phyloP scores from a whole-genome alignment of 1,139 yeast genomes.

The Hyphopichia fennica region DNA sequence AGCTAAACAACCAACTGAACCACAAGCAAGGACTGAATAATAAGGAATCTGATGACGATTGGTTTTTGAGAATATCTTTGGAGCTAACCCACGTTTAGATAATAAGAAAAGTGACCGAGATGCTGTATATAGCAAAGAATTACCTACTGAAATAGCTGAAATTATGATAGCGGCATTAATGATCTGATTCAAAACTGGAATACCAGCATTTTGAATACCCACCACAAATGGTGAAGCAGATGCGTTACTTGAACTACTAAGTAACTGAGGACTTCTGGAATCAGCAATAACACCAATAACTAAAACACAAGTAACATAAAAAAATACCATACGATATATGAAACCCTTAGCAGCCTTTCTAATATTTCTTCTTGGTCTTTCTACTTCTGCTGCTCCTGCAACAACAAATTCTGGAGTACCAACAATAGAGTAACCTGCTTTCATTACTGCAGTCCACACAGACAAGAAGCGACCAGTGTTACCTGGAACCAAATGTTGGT shows the following conservation, averaged over 20 bases:
- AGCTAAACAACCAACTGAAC: conserved; percentile 39
- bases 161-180: conserved; percentile 58
- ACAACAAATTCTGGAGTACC: conserved; percentile 42
- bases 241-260: conserved; percentile 31
- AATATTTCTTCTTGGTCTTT: conserved; percentile 38
- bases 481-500: conserved; percentile 43
- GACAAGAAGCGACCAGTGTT: conserved; percentile 58
- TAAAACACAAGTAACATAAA: conserved; percentile 35
- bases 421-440: conserved; percentile 45
- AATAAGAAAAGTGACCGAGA: conserved; percentile 59
- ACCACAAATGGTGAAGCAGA: conserved; percentile 47
- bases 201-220: conserved; percentile 44
- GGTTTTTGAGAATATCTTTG: conserved; percentile 52
- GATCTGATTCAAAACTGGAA: conserved; percentile 52
- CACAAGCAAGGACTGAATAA: conserved; percentile 38
- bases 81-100: conserved; percentile 63
- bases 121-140: conserved; percentile 54
- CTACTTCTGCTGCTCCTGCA: conserved; percentile 41
- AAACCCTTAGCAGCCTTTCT: conserved; percentile 38
- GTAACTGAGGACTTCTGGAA: conserved; percentile 24
- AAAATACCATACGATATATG: conserved; percentile 36
- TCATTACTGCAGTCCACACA: conserved; percentile 43
- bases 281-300: conserved; percentile 37
- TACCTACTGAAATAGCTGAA: conserved; percentile 47
- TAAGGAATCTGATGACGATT: conserved; percentile 62